phyloP scores from a whole-genome alignment of 2,329 filamentous ascomycete genomes.

The Fusarium napiforme region DNA sequence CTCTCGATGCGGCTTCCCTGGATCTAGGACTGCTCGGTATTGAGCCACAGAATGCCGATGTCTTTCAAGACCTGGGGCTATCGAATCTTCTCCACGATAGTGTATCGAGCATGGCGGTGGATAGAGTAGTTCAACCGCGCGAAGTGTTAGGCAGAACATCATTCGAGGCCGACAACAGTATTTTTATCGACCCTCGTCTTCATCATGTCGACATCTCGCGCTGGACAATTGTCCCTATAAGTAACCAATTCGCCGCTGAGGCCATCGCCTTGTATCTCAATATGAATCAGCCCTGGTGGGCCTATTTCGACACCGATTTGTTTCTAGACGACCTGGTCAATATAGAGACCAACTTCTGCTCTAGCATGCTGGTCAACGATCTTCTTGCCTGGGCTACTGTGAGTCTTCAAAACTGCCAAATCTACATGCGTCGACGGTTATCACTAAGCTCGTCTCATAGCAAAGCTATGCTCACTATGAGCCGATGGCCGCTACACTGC shows the following conservation, averaged over 20 bases:
- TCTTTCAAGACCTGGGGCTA: neutral
- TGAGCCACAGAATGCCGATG: too few relatives aligned
- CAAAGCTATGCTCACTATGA: neutral
- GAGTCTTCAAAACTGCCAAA: accelerated
- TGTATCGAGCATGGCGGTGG: accelerated
- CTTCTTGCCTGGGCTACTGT: neutral
- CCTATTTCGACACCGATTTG: neutral
- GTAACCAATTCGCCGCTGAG: neutral
- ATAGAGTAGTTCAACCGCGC: neutral
- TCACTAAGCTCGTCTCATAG: neutral
- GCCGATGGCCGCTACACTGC: neutral
- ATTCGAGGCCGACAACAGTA: accelerated
- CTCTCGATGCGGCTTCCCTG: neutral
- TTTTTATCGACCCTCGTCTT: neutral
- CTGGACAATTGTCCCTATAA: neutral
- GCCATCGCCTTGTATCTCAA: neutral
- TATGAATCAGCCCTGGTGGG: neutral
- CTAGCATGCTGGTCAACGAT: neutral
- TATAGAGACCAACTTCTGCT: neutral
- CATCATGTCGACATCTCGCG: accelerated
- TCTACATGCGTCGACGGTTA: accelerated
- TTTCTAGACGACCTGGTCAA: neutral
- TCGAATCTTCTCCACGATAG: accelerated
- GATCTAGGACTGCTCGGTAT: too few relatives aligned
- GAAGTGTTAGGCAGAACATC: neutral